These are phyloP conservation scores for Umbelopsis isabellina DNA, from an alignment of 192 early-diverging fungal species.

Conservation along the genomic window DNA sequence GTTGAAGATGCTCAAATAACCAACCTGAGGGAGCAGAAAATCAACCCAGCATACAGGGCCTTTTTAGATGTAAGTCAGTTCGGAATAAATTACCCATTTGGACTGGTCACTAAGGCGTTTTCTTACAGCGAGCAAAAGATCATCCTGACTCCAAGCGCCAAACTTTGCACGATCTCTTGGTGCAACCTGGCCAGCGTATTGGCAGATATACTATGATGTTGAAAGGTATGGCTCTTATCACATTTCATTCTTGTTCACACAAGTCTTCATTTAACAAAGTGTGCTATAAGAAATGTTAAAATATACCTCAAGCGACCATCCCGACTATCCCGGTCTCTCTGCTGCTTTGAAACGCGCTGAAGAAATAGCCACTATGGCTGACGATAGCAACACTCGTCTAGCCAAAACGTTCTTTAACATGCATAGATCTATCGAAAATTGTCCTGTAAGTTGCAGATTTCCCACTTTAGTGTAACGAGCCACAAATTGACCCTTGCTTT, in stretches of 20 bases:
- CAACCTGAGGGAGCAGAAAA: constrained; percentile 31
- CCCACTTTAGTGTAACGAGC: constrained; percentile 13
- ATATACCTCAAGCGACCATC: constrained; percentile 13
- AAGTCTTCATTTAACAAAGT: not conserved
- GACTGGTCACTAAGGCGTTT: not conserved
- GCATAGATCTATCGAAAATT: constrained; percentile 23
- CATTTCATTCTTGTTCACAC: not conserved
- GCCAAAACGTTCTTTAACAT: constrained; percentile 25
- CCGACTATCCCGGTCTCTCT: constrained; percentile 20
- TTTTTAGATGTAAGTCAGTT: constrained; percentile 28
- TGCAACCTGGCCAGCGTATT: constrained; percentile 26
- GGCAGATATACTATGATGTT: constrained; percentile 24
- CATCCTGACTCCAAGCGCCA: constrained; percentile 62
- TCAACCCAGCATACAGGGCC: constrained; percentile 21
- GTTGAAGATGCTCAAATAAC: constrained; percentile 33
- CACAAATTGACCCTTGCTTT: not conserved
- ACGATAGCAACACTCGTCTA: constrained; percentile 24
- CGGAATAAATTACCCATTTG: too few relatives aligned
- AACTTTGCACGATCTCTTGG: constrained; percentile 30
- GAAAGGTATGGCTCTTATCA: constrained; percentile 1
- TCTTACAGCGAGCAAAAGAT: constrained; percentile 45
- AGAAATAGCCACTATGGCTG: constrained; percentile 28
- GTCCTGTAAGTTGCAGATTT: constrained; percentile 25
- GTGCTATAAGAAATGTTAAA: constrained; percentile 20
- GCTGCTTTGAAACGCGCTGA: constrained; percentile 1